Evolutionary conservation across 805 yeast genomes (phyloP).

Genomic region (Kodamaea lidongshanica): DNA sequence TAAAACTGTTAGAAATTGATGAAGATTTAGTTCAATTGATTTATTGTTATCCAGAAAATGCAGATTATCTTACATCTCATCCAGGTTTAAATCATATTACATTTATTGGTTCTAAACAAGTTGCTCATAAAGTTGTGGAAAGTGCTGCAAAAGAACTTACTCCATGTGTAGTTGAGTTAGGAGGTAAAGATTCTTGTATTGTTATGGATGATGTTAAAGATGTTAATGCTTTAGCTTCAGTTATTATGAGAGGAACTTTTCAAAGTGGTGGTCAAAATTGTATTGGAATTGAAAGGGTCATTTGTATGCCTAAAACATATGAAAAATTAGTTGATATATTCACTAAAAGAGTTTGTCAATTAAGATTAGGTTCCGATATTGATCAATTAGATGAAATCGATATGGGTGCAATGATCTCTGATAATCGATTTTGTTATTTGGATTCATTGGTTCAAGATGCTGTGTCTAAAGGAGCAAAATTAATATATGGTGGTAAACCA

Average conservation of each 20-base stretch:
- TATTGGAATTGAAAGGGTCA: slow-evolving; percentile 93
- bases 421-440: slow-evolving; percentile 60
- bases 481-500: slow-evolving; percentile 76
- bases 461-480: slow-evolving; percentile 70
- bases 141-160: slow-evolving; percentile 85
- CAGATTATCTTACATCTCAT: slow-evolving; percentile 80
- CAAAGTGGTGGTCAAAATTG: slow-evolving; percentile 98
- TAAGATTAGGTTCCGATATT: slow-evolving; percentile 84
- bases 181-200: slow-evolving; percentile 91
- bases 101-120: slow-evolving; percentile 92
- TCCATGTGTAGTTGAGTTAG: slow-evolving; percentile 92
- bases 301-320: slow-evolving; percentile 69
- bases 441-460: slow-evolving; percentile 70
- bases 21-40: slow-evolving; percentile 83
- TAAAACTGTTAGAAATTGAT: slow-evolving; percentile 67
- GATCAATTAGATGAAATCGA: slow-evolving; percentile 89
- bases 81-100: slow-evolving; percentile 82
- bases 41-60: slow-evolving; percentile 84
- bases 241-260: slow-evolving; percentile 89
- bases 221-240: slow-evolving; percentile 50
- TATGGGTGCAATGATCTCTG: slow-evolving; percentile 93
- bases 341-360: slow-evolving; percentile 46
- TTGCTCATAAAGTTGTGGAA: slow-evolving; percentile 78
- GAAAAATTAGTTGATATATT: slow-evolving; percentile 54
- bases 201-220: slow-evolving; percentile 76